A percentile compares a stretch with the other conserved stretches of the same genome.
phyloP scores from a whole-genome alignment of 805 yeast genomes.

The Ogataea ganodermae region DNA sequence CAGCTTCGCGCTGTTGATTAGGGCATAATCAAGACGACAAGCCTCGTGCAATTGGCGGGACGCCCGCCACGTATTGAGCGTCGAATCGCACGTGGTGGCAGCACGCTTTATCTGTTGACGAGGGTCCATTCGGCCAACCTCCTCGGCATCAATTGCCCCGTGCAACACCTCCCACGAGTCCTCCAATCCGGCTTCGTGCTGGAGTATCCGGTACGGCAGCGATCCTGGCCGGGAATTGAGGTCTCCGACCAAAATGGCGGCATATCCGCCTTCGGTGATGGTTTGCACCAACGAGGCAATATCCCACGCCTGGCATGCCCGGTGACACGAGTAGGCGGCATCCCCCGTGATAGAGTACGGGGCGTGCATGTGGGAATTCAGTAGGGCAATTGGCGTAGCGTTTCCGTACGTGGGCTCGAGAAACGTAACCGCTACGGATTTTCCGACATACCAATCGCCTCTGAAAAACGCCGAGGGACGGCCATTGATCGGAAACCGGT shows the following conservation, averaged over 20 bases:
- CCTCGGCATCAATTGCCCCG: conserved; percentile 46
- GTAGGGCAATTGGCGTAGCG: conserved; percentile 64
- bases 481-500: conserved; percentile 90
- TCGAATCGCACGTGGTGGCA: conserved; percentile 90
- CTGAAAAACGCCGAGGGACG: conserved; percentile 90
- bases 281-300: conserved; percentile 65
- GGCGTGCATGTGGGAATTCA: conserved; percentile 97
- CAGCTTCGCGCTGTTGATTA: conserved; percentile 61
- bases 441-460: conserved; percentile 98
- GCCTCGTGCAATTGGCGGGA: conserved; percentile 63
- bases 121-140: conserved; percentile 50
- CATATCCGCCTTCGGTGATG: conserved; percentile 72
- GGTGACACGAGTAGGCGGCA: conserved; percentile 85
- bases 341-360: conserved; percentile 85
- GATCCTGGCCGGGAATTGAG: conserved; percentile 87
- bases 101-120: conserved; percentile 66
- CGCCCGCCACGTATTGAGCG: conserved; percentile 82
- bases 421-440: conserved; percentile 75
- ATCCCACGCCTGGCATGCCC: conserved; percentile 97
- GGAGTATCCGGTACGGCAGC: conserved; percentile 73
- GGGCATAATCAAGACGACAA: conserved; percentile 86
- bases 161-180: conserved; percentile 83
- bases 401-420: conserved; percentile 52
- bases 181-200: conserved; percentile 62
- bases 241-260: conserved; percentile 90